phyloP scores from a whole-genome alignment of 2,329 filamentous ascomycete species.

The Cordyceps tenuipes region DNA sequence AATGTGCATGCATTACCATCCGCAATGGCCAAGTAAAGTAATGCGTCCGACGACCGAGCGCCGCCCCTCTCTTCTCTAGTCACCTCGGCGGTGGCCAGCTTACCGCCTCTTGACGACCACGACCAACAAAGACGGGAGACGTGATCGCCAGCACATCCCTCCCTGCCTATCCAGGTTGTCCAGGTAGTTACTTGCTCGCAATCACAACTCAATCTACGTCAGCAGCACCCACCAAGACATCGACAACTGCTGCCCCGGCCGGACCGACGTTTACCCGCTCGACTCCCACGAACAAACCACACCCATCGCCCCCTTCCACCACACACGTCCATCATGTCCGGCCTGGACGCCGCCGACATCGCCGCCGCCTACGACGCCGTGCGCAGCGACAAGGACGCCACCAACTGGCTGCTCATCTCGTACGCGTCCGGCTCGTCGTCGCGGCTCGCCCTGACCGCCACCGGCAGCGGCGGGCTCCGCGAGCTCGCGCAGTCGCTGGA shows the following conservation, averaged over 20 bases:
- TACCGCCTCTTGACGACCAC: conserved; percentile 5
- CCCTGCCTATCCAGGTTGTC: too few relatives aligned
- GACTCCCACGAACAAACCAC: neutral
- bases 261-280: too few relatives aligned
- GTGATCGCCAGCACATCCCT: neutral
- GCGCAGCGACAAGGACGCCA: conserved; percentile 55
- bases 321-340: conserved; percentile 38
- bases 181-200: too few relatives aligned
- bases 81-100: neutral
- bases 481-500: conserved; percentile 51
- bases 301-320: neutral
- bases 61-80: conserved; percentile 1
- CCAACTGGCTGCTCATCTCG: conserved; percentile 60
- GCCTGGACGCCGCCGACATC: conserved; percentile 50
- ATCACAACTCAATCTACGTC: neutral
- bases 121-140: neutral
- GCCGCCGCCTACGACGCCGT: conserved; percentile 58
- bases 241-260: too few relatives aligned
- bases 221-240: neutral
- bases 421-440: conserved; percentile 48
- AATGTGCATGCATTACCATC: too few relatives aligned
- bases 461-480: conserved; percentile 50
- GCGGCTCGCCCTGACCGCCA: conserved; percentile 45
- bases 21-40: too few relatives aligned
- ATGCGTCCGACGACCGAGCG: neutral